A percentile compares a stretch with the other conserved stretches of the same genome.
Conservation (phyloP, 108 stramenopile genomes). For the Cyclotella choctawhatcheeana region DNA sequence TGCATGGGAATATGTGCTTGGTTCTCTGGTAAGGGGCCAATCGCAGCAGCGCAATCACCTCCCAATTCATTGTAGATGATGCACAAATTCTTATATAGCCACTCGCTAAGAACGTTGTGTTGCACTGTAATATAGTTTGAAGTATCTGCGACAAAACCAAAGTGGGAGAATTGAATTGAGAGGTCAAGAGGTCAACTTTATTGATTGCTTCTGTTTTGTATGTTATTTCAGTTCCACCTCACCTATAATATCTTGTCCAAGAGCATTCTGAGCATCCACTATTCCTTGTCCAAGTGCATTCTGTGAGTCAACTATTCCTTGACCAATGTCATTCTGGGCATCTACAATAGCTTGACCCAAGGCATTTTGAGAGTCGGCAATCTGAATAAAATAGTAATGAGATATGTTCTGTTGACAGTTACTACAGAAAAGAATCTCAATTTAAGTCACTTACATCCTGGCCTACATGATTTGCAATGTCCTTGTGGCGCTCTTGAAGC, state of each 20-base stretch:
- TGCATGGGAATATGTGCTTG: not conserved
- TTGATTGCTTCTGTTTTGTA: not conserved
- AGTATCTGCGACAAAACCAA: too few species aligned
- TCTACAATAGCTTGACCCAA: not conserved
- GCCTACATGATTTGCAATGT: conserved; percentile 5
- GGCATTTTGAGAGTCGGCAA: not conserved
- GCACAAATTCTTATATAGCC: not conserved
- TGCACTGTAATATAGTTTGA: conserved; percentile 1
- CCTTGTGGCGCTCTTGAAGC: conserved; percentile 1
- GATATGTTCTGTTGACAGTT: not conserved
- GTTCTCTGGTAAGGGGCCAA: not conserved
- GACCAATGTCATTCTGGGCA: not conserved
- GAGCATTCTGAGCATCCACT: not conserved
- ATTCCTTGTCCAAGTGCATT: not conserved
- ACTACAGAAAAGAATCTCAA: not conserved
- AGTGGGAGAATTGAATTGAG: not conserved
- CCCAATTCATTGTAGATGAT: not conserved
- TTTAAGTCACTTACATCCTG: not conserved
- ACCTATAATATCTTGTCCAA: not conserved
- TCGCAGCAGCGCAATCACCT: not conserved
- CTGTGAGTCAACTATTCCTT: not conserved
- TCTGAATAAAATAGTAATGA: not conserved
- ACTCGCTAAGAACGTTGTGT: conserved; percentile 1
- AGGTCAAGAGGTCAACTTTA: not conserved
- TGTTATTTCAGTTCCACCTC: not conserved